Conservation (phyloP, 1,284 basidiomycete species). For the Entoloma clypeatum region DNA sequence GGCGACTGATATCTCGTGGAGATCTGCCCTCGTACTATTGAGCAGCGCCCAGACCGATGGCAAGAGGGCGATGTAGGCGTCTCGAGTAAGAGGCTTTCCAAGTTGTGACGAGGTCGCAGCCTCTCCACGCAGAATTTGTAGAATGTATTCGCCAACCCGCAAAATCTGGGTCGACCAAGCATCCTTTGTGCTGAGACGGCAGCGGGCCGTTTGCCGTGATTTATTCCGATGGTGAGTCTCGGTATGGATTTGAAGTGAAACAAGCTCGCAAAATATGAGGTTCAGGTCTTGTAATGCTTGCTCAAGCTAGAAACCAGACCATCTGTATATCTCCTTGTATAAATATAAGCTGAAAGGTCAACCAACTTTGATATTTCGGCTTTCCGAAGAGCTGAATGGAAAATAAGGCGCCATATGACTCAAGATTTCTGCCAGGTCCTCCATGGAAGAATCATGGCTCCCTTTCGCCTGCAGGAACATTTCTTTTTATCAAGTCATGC, state of each 20-base stretch:
- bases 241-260: constrained; percentile 47
- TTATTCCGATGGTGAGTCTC: no score
- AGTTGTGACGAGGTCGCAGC: constrained; percentile 38
- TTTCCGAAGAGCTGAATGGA: constrained; percentile 56
- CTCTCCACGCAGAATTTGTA: constrained; percentile 58
- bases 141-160: constrained; percentile 68
- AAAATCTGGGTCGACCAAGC: constrained; percentile 40
- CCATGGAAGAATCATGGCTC: constrained; percentile 24
- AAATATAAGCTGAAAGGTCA: constrained; percentile 8
- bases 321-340: constrained; percentile 9
- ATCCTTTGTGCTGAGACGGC: constrained; percentile 7
- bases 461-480: constrained; percentile 9
- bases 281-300: constrained; percentile 68
- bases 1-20: constrained; percentile 29
- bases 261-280: constrained; percentile 73
- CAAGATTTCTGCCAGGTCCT: constrained; percentile 57
- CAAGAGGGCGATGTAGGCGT: constrained; percentile 68
- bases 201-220: constrained; percentile 12
- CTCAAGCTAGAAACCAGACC: constrained; percentile 41
- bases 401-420: constrained; percentile 80
- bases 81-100: constrained; percentile 48
- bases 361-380: constrained; percentile 55
- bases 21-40: constrained; percentile 35
- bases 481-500: not conserved
- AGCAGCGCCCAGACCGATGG: constrained; percentile 85